Percentiles rank a stretch among this genome's conserved stretches.
Evolutionary conservation across 1,284 basidiomycete species (phyloP).

Genomic region (Porogramme epimiltina): DNA sequence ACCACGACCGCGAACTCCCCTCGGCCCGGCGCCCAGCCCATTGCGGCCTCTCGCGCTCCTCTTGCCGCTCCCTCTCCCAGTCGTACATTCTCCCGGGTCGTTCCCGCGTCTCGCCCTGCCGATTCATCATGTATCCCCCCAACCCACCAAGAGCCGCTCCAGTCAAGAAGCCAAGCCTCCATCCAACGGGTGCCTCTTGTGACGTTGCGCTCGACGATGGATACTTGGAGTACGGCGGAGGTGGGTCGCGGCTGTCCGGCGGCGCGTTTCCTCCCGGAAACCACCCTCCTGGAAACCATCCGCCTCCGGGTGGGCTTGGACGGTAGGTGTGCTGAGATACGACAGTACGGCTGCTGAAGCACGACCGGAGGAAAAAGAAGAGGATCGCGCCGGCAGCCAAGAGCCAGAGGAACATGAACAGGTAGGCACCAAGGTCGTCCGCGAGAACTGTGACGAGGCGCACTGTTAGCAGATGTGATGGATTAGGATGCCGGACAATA

Average conservation of each 20-base stretch:
- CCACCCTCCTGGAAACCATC: constrained; percentile 23
- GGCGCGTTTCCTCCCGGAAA: too few relatives aligned
- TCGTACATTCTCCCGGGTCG: constrained; percentile 42
- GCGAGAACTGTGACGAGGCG: not conserved
- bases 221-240: constrained; percentile 77
- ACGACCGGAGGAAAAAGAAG: constrained; percentile 60
- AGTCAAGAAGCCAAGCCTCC: constrained; percentile 80
- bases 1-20: constrained; percentile 8
- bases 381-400: constrained; percentile 53
- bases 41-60: constrained; percentile 27
- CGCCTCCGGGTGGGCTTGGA: constrained; percentile 35
- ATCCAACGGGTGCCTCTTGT: constrained; percentile 36
- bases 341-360: constrained; percentile 42
- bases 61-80: constrained; percentile 56
- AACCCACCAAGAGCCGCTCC: constrained; percentile 73
- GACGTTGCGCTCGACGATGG: constrained; percentile 16
- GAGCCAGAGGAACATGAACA: constrained; percentile 63
- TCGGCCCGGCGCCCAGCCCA: not conserved
- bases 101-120: constrained; percentile 25
- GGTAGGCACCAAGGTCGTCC: constrained; percentile 29
- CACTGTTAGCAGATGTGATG: not conserved
- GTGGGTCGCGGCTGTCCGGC: constrained; percentile 50
- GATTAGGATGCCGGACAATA: constrained; percentile 18
- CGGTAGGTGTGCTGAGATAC: constrained; percentile 24
- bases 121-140: constrained; percentile 58